Evolutionary conservation across 257 asterid genomes (phyloP), one percentile per base, ranked within the genome.

Genomic region (Hygrophila difformis): DNA sequence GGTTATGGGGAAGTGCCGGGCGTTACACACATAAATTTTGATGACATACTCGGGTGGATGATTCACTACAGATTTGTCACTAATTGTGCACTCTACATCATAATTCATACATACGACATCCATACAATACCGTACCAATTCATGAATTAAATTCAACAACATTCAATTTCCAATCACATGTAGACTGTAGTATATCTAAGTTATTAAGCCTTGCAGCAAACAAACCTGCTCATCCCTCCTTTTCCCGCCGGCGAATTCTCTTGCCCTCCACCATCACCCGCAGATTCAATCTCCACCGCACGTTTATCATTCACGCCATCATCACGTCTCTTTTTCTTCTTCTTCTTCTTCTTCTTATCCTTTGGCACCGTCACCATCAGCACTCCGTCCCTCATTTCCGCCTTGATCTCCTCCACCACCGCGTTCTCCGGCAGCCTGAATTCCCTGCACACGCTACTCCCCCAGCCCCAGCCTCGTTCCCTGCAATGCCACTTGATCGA

Each of bases 321-420:
- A n/a, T n/a, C n/a, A n/a, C n/a, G n/a, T n/a, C n/a, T n/a, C n/a
- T n/a, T n/a, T n/a, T n/a, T 5, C 49, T 57, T 70, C 62, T 50
- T 65, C 56, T 38, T 65, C 55, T 55, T 59, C 60, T 55, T 62
- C 42, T 21, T 33, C 18, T 8, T 20, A 18, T 69, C 72, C 39
- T 73, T 73, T 17, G 65, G 62, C 68, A 73, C 74, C 8, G 44
- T 69, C 42, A 73, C 71, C 3, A 55, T 60, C 53, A 73, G 51
- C 44, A 69, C 71, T 11, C 76, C 81, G 8, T 73, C 74, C 8
- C 62, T 67, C 81, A 69, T 69, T 8, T 69, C 65, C 5, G 76
- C 76, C 3, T 17, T 59, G 5, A 73, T 59, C 44, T 59, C 50
- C 39, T 73, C 74, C 34, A 59, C 74, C 55, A 38, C 0, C 3